Evolutionary conservation across 306 rosid genomes (phyloP), one percentile per base, ranked within the genome.

Genomic region (Benincasa hispida): DNA sequence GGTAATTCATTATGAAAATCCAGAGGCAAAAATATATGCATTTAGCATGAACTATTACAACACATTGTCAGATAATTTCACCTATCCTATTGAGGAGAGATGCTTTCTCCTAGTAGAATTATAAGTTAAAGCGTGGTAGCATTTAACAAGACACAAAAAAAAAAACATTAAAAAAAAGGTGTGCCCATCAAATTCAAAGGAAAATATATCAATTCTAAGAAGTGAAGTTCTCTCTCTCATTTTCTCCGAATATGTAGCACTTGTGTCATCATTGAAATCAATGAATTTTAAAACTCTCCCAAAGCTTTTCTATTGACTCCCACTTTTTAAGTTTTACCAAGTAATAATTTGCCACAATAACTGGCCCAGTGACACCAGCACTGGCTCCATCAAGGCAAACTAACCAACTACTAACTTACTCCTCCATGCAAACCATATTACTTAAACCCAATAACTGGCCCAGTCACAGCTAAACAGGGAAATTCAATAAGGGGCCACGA

Each of bases 1-100:
- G 35, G 81, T 39, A 57, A 72, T 73, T 78, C 41, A 65, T 39
- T 50, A 81, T 35, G 62, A 76, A 75, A 68, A 22, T 10, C 35
- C 41, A 10, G 12, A 42, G 34, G 53, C 18, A 60, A 22, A 53
- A 39, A 25, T 8, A 47, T 27, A 15, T 13, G 21, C 10, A 50
- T 22, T 63, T 60, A 60, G 18, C 68, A 21, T 3, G 28, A 58
- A 72, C 3, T 22, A 66, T n/a, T 19, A 22, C 45, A 9, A 19
- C 45, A 39, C 66, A 37, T 67, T 67, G 74, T 66, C n/a, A 21
- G 42, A 60, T 27, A 10, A 22, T 21, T 66, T 58, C 19, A 48
- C 32, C 21, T 66, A 37, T 35, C 50, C 72, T 66, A 35, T 37
- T 27, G 34, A 60, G n/a, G 5, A 13, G 21, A 10, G 62, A 22